Conservation (phyloP, 2,329 filamentous ascomycete species). For the Penicillium olsonii region DNA sequence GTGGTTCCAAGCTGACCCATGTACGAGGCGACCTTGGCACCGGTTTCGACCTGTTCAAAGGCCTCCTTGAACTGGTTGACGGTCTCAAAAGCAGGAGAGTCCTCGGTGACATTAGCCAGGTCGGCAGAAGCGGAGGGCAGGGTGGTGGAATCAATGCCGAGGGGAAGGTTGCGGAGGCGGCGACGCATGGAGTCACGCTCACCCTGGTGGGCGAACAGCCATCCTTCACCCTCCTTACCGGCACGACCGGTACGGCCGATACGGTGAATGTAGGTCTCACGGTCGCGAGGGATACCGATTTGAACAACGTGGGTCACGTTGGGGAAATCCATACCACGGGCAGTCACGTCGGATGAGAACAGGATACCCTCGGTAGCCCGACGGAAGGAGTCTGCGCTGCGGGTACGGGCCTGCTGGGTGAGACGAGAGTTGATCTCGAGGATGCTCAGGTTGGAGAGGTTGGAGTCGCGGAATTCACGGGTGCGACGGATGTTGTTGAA, state of each 20-base stretch:
- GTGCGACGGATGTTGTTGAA: conserved; percentile 54
- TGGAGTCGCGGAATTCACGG: conserved; percentile 30
- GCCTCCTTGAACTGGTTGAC: conserved; percentile 47
- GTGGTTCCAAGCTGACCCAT: conserved; percentile 26
- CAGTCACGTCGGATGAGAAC: conserved; percentile 77
- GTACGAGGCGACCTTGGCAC: conserved; percentile 34
- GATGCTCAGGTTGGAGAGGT: conserved; percentile 38
- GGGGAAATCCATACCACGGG: conserved; percentile 81
- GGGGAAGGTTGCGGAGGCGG: conserved; percentile 56
- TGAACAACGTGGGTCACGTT: conserved; percentile 79
- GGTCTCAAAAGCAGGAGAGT: conserved; percentile 14
- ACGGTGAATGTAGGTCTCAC: conserved; percentile 75
- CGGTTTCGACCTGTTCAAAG: conserved; percentile 20
- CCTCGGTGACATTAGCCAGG: conserved; percentile 28
- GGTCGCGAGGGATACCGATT: conserved; percentile 63
- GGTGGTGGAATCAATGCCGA: conserved; percentile 51
- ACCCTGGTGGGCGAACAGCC: conserved; percentile 57
- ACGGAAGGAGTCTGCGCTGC: conserved; percentile 72
- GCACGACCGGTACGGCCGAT: conserved; percentile 73
- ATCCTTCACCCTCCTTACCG: conserved; percentile 64
- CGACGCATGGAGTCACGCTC: conserved; percentile 56
- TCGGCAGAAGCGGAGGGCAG: conserved; percentile 42
- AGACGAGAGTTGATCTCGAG: conserved; percentile 78
- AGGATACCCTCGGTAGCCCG: conserved; percentile 62
- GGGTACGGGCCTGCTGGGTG: conserved; percentile 68